Evolutionary conservation across 2,329 filamentous ascomycete species (phyloP), one percentile per base, ranked within the genome.

Genomic region (Monilinia fructigena): DNA sequence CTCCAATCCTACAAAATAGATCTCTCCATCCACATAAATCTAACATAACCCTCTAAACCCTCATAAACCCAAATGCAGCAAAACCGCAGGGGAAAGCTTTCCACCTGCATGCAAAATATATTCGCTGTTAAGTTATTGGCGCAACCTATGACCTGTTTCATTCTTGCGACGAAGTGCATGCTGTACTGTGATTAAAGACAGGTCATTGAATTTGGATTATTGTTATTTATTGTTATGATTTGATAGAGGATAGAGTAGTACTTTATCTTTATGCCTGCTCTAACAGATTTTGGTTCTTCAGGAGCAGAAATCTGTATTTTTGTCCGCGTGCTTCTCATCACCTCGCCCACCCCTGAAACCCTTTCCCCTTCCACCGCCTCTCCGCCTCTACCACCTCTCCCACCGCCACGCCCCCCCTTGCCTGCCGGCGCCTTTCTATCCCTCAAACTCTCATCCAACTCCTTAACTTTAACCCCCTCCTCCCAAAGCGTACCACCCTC

Each of bases 401-500:
- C 77, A 26, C 54, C 55, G 3, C 76, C 77, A 70, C 70, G 74
- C 62, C 66, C 67, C 62, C 78, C 79, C 75, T 68, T 81, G 70
- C 70, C 80, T 69, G 67, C 80, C 77, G 80, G 77, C 65, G 75
- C 72, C 63, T 74, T 79, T 66, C 81, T 85, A 82, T 74, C 83
- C 79, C 82, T 82, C 31, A 90, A 80, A 0, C 79, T 81, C 56
- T 82, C 80, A 63, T 90, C 92, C 72, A 94, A 79, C 74, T 93
- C 87, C 12, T 82, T 84, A 58, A 87, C 78, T 74, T 88, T 82
- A 73, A 86, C 79, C 0, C 93, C 93, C 71, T 89, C 83, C 75
- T 85, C 85, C 83, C 92, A 89, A 72, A 97, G 79, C 55, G 90
- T 80, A 0, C 86, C 87, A 45, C 84, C 84, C 65, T 80, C 78